These are phyloP conservation scores for Chloromonas sp. DNA, from an alignment of 163 green algal genomes.

Conservation along the genomic window DNA sequence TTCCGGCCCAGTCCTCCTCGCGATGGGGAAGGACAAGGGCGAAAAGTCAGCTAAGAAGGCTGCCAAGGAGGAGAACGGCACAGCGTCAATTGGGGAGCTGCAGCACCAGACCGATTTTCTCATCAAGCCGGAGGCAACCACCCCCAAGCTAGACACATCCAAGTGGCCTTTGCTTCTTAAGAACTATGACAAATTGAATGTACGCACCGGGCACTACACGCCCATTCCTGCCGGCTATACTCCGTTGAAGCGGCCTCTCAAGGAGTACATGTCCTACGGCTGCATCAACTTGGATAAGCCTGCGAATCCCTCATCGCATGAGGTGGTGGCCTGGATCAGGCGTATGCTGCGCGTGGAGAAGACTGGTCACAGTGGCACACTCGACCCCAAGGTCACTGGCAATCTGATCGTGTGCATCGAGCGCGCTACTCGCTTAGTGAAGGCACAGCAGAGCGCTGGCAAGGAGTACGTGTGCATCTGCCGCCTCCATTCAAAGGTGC, in stretches of 20 bases:
- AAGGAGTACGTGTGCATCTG: slow-evolving; percentile 98
- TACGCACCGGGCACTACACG: slow-evolving; percentile 97
- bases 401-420: slow-evolving; percentile 98
- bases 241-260: slow-evolving; percentile 77
- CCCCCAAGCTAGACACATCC: slow-evolving; percentile 79
- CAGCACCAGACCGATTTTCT: slow-evolving; percentile 41
- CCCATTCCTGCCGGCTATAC: slow-evolving; percentile 90
- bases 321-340: slow-evolving; percentile 96
- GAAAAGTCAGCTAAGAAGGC: slow-evolving; percentile 17
- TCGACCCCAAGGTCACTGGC: slow-evolving; percentile 97
- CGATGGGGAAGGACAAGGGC: slow-evolving; percentile 25
- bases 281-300: slow-evolving; percentile 99
- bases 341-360: slow-evolving; percentile 97
- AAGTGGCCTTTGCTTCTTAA: slow-evolving; percentile 95
- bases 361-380: slow-evolving; percentile 94
- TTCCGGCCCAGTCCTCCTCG: too few species aligned
- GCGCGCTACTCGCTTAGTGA: slow-evolving; percentile 94
- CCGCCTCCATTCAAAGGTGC: slow-evolving; percentile 66
- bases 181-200: slow-evolving; percentile 96
- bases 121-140: slow-evolving; percentile 39
- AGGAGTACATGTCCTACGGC: slow-evolving; percentile 81
- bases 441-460: slow-evolving; percentile 94
- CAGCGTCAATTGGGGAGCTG: slow-evolving; percentile 12
- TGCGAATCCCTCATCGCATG: slow-evolving; percentile 93
- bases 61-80: neutral